Conservation (phyloP, 192 early-diverging fungal species). For the Entomortierella lignicola region DNA sequence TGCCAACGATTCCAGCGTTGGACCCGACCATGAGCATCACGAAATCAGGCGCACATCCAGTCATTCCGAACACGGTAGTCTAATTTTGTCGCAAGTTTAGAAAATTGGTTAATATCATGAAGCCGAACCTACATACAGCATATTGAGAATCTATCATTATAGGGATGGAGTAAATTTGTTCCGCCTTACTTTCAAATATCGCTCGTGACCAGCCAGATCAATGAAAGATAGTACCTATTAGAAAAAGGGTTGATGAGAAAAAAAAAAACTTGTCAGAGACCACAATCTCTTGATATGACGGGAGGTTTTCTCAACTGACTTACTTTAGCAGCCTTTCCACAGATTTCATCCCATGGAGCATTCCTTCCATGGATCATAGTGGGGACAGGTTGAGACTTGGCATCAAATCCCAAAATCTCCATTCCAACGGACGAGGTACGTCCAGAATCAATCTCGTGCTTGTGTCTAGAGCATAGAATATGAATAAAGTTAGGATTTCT, state of each 20-base stretch:
- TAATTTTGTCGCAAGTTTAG: not conserved
- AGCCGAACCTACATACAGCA: too few species aligned
- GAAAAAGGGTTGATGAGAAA: not conserved
- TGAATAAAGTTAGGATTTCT: too few species aligned
- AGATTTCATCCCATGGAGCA: conserved; percentile 88
- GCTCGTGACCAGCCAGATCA: conserved; percentile 92
- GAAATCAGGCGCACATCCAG: conserved; percentile 90
- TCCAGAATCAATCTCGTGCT: conserved; percentile 92
- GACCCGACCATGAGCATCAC: conserved; percentile 90
- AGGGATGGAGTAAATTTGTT: not conserved
- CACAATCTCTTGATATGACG: too few species aligned
- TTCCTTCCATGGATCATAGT: conserved; percentile 66
- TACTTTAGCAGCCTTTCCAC: conserved; percentile 79
- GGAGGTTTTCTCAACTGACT: too few species aligned
- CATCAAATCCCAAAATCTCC: conserved; percentile 92
- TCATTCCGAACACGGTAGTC: conserved; percentile 96
- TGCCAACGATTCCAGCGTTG: conserved; percentile 91
- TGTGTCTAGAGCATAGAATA: conserved; percentile 77
- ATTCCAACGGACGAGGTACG: conserved; percentile 90
- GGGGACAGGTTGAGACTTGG: conserved; percentile 69
- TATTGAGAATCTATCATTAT: too few species aligned
- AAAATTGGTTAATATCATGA: not conserved
- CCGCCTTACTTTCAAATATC: conserved; percentile 80
- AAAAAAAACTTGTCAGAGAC: too few species aligned
- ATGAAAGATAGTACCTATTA: conserved; percentile 61